These are phyloP conservation scores for Fallopia convolvulus DNA, from an alignment of 148 eudicot species.

Conservation along the genomic window DNA sequence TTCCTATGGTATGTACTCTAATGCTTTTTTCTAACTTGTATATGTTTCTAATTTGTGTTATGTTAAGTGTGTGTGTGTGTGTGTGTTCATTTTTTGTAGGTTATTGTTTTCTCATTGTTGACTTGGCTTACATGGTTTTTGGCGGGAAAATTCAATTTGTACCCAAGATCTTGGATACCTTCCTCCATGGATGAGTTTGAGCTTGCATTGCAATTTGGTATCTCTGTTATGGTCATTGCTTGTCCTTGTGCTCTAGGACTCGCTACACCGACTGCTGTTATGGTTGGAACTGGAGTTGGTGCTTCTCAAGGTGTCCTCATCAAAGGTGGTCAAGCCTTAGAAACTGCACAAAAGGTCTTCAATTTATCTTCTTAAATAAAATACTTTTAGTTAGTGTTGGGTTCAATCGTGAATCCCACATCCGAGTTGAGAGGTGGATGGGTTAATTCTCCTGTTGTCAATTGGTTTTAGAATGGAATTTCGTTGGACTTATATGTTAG, in stretches of 20 bases:
- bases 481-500: too few relatives aligned
- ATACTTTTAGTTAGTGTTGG: not conserved
- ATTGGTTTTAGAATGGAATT: not conserved
- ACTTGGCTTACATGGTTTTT: constrained; percentile 87
- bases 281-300: constrained; percentile 99
- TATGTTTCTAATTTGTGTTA: not conserved
- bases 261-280: constrained; percentile 99
- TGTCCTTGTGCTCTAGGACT: constrained; percentile 97
- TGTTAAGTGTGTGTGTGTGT: not conserved
- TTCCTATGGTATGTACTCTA: constrained; percentile 60
- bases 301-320: constrained; percentile 95
- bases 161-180: constrained; percentile 89
- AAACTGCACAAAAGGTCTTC: constrained; percentile 71
- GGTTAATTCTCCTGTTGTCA: too few relatives aligned
- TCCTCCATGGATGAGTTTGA: constrained; percentile 84
- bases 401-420: too few relatives aligned
- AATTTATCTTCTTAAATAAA: not conserved
- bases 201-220: constrained; percentile 92
- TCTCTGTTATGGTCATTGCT: constrained; percentile 96
- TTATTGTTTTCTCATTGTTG: constrained; percentile 50
- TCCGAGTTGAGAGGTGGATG: too few relatives aligned
- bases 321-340: constrained; percentile 93
- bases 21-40: not conserved
- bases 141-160: constrained; percentile 56
- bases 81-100: constrained; percentile 43